Evolutionary conservation across 495 filamentous ascomycete genomes (phyloP).

Genomic region (Lepidopterella palustris): DNA sequence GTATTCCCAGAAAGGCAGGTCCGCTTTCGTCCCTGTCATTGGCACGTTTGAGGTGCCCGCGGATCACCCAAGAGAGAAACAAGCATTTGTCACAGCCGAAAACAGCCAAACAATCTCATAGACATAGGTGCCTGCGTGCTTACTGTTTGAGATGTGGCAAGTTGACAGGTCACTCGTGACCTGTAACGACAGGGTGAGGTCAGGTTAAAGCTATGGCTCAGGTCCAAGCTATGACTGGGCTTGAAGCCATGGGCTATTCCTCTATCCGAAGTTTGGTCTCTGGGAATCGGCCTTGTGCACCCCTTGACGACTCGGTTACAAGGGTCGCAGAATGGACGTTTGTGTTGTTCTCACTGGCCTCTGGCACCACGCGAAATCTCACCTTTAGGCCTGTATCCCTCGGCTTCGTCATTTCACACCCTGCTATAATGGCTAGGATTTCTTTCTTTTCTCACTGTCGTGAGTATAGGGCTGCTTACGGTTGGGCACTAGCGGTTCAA

Average conservation of each 20-base stretch:
- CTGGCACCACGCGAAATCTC: no score
- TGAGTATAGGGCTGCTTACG: not conserved
- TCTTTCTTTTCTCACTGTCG: not conserved
- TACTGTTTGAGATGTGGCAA: not conserved
- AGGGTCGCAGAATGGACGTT: no score
- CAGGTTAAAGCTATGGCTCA: not conserved
- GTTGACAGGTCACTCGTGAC: not conserved
- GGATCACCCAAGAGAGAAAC: not conserved
- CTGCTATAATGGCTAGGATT: not conserved
- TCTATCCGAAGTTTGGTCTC: not conserved
- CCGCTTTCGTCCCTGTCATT: not conserved
- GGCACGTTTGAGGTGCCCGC: not conserved
- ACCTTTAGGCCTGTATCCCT: no score
- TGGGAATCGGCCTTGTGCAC: no score
- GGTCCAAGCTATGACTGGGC: not conserved
- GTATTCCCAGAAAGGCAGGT: not conserved
- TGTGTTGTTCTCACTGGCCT: no score
- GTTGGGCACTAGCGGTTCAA: conserved; percentile 1
- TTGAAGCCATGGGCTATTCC: not conserved
- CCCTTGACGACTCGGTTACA: no score
- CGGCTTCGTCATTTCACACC: not conserved
- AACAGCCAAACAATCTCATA: no score
- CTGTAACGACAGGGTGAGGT: not conserved
- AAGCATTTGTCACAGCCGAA: not conserved
- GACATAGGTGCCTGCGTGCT: not conserved